Base-by-base conservation (phyloP, 805 yeast species). In the Ogataea trehalophila region DNA sequence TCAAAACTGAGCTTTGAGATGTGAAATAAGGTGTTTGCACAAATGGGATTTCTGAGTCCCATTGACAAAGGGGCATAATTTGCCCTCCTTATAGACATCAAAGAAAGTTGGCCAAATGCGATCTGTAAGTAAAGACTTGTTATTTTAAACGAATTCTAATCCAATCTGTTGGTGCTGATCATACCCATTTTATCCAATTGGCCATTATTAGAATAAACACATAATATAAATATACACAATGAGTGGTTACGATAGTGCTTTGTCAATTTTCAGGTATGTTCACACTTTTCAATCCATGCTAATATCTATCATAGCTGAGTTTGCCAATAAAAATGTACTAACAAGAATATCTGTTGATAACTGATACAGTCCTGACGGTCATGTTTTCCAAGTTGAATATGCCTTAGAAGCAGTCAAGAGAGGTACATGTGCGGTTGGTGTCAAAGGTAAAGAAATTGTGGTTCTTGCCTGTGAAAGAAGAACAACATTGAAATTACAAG, bases 231-330 rank as follows among this genome's bases (percentile, higher is more conserved):
- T 20, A 37, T 36, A 39, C 29, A 45, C 35, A 41, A 92, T 92
- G 99, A 88, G 97, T 77, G 98, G 99, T 53, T 92, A 92, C 96
- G 99, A 92, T 71, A 83, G 98, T 79, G 99, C 99, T 48, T 79
- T 92, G 61, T 91, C 97, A 53, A 95, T 92, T 68, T 92, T 92
- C 74, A 89, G 96, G 85, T 85, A 80, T 59, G 91, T 81, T 37
- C 38, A n/a, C 26, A 17, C 7, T 14, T 35, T 33, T 20, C 42
- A 36, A 37, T 26, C 58, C 61, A 69, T 66, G 74, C 78, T 61
- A 5, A 5, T 26, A 26, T 9, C 31, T 26, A 26, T 26, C 13
- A 11, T 26, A 26, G 31, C 9, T 26, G 13, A 26, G 9, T 26
- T 26, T 26, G 31, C 31, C 31, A 5, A 4, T 26, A 26, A 26